A percentile compares a stretch with the other conserved stretches of the same genome.
Evolutionary conservation across 352 stramenopile species (phyloP).

Genomic region (Pythium apleroticum): DNA sequence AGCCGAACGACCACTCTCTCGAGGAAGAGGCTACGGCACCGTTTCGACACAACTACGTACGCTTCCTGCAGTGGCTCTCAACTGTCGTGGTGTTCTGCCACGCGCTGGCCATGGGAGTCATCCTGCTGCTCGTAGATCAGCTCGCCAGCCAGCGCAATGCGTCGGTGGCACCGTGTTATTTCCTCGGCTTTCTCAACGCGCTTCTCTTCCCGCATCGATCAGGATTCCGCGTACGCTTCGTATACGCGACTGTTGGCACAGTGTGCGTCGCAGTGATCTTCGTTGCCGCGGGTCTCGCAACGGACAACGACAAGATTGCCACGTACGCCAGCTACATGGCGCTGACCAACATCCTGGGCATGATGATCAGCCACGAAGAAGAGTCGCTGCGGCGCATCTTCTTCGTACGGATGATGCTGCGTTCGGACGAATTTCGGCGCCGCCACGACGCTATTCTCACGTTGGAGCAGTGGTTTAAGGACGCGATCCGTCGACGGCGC

Average conservation of each 20-base stretch:
- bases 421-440: conserved; percentile 36
- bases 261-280: conserved; percentile 20
- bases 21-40: neutral
- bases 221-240: conserved; percentile 41
- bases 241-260: conserved; percentile 33
- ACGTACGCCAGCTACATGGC: conserved; percentile 35
- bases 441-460: conserved; percentile 34
- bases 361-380: conserved; percentile 51
- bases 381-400: conserved; percentile 49
- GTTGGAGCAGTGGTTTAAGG: conserved; percentile 30
- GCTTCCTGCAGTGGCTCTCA: conserved; percentile 32
- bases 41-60: conserved; percentile 35
- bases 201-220: conserved; percentile 45
- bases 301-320: conserved; percentile 23
- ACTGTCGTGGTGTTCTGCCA: conserved; percentile 35
- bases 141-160: conserved; percentile 24
- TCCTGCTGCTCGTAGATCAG: conserved; percentile 37
- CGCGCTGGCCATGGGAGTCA: conserved; percentile 34
- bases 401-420: conserved; percentile 42
- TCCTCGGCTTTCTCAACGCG: conserved; percentile 45
- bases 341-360: conserved; percentile 36
- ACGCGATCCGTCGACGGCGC: conserved; percentile 22
- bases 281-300: conserved; percentile 7
- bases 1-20: neutral
- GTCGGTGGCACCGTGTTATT: conserved; percentile 41